Evolutionary conservation across 2,329 filamentous ascomycete species (phyloP), one percentile per base, ranked within the genome.

Genomic region (Phyllosticta citribraziliensis): DNA sequence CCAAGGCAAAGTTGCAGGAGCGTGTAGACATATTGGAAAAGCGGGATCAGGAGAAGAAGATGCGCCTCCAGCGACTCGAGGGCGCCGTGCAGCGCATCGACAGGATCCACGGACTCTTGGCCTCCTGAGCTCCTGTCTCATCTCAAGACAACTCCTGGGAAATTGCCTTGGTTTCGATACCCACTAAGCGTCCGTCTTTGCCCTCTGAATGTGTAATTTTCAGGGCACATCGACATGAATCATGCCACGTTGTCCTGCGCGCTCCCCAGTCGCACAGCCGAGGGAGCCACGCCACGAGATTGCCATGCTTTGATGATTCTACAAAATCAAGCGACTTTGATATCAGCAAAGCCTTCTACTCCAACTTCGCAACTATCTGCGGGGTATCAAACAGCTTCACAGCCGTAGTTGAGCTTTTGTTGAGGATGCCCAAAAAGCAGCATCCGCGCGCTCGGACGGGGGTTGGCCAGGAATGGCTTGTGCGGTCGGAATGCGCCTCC

Each of bases 21-120:
- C 77, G 88, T 50, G 81, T 94, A 8, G 81, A 78, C 62, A 78
- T 85, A 67, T 74, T 94, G 22, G 88, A 92, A 75, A 76, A 79
- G 67, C 78, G 88, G 63, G 89, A 93, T 63, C 74, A 71, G 55
- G 88, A 91, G 66, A 90, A 91, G 78, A 79, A 81, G 67, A 79
- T 78, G 62, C 76, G 89, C 57, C 70, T 94, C 65, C 88, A 90
- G 63, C 78, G 82, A 68, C 70, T 94, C 59, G 89, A 94, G 76
- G 79, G 82, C 40, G 88, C 88, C 19, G 81, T 92, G 69, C 80
- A 75, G 55, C 79, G 88, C 67, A 88, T 93, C 66, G 87, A 91
- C 70, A 79, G 86, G 65, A 87, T 89, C 4, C 82, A 85, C 70
- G 78, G 78, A 3, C 69, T 92, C 69, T 69, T 91, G 63, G 76